These are phyloP conservation scores for Lachnellula suecica DNA, from an alignment of 2,329 filamentous ascomycete genomes.

Conservation along the genomic window DNA sequence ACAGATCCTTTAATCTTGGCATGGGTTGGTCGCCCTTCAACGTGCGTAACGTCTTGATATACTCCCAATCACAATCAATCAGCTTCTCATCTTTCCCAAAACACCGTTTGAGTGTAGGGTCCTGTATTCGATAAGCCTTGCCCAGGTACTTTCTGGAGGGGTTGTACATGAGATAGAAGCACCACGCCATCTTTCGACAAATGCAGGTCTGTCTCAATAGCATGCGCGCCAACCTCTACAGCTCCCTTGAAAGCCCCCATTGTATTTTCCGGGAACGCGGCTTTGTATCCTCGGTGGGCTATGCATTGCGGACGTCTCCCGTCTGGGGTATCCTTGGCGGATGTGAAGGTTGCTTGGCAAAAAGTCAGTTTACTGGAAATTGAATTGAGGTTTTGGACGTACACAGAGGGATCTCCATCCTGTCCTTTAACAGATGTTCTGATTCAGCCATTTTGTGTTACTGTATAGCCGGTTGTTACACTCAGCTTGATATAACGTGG, in stretches of 20 bases:
- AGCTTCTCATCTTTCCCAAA: slow-evolving; percentile 73
- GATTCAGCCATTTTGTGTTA: slow-evolving; percentile 18
- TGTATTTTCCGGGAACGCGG: slow-evolving; percentile 80
- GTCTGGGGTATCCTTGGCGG: slow-evolving; percentile 19
- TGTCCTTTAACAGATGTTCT: slow-evolving; percentile 13
- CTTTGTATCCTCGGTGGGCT: slow-evolving; percentile 78
- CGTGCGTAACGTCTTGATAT: slow-evolving; percentile 68
- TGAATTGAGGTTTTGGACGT: not conserved
- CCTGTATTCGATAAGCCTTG: slow-evolving; percentile 44
- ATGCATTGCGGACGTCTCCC: slow-evolving; percentile 63
- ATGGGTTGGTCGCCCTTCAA: slow-evolving; percentile 64
- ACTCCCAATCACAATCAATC: slow-evolving; percentile 73
- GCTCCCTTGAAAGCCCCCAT: slow-evolving; percentile 76
- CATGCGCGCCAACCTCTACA: slow-evolving; percentile 73
- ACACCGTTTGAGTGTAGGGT: slow-evolving; percentile 75
- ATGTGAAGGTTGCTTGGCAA: slow-evolving; percentile 25
- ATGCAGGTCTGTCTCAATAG: slow-evolving; percentile 89
- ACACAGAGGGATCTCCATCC: slow-evolving; percentile 15
- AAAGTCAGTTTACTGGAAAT: slow-evolving; percentile 3
- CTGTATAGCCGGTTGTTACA: too few relatives aligned
- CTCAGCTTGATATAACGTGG: too few relatives aligned
- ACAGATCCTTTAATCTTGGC: slow-evolving; percentile 71
- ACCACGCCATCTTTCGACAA: slow-evolving; percentile 80
- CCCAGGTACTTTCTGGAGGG: not conserved
- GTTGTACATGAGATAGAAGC: slow-evolving; percentile 75